Evolutionary conservation across 1,284 basidiomycete genomes (phyloP).

Genomic region (Rhodotorula sp.): DNA sequence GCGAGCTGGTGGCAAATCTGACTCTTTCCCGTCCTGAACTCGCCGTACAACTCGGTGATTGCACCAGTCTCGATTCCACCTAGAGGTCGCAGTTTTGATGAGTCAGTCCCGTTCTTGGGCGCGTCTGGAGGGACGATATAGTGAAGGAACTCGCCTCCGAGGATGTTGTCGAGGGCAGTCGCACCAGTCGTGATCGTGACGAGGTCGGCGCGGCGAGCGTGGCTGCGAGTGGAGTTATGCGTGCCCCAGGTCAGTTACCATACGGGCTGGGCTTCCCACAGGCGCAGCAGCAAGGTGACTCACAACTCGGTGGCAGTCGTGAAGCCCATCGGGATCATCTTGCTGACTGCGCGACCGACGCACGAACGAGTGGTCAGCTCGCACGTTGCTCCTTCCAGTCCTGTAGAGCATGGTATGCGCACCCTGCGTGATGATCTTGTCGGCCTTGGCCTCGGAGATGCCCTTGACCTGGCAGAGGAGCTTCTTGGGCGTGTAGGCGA

Average conservation of each 20-base stretch:
- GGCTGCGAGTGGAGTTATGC: constrained; percentile 53
- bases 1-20: constrained; percentile 98
- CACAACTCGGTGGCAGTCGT: constrained; percentile 89
- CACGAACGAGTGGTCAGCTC: background rate
- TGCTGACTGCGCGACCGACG: constrained; percentile 65
- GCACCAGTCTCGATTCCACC: constrained; percentile 97
- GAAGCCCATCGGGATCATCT: constrained; percentile 96
- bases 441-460: constrained; percentile 95
- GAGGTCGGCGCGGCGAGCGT: constrained; percentile 90
- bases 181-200: constrained; percentile 97
- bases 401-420: constrained; percentile 42
- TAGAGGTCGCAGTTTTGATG: constrained; percentile 44
- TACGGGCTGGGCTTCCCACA: too few relatives aligned
- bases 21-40: constrained; percentile 98
- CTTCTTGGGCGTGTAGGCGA: constrained; percentile 98
- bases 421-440: constrained; percentile 94
- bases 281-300: background rate
- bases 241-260: too few relatives aligned
- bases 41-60: constrained; percentile 97
- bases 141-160: constrained; percentile 68
- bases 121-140: too few relatives aligned
- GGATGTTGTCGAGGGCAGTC: constrained; percentile 89
- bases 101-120: too few relatives aligned
- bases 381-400: background rate
- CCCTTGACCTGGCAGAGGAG: constrained; percentile 87